Evolutionary conservation across 805 yeast genomes (phyloP), one percentile per base, ranked within the genome.

Genomic region (Sungouiella thailandica): DNA sequence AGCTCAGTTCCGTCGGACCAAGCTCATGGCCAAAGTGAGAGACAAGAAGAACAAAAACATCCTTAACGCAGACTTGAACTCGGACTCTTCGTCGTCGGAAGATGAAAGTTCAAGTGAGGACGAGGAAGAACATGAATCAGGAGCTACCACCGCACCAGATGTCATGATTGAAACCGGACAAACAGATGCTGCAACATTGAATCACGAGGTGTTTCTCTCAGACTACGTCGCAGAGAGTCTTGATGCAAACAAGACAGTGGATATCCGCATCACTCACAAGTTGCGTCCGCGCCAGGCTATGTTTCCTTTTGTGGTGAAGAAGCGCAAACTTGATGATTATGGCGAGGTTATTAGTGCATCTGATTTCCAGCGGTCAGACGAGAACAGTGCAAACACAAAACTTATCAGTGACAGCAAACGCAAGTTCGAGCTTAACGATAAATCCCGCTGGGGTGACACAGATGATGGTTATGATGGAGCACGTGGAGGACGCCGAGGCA

Each of bases 301-400:
- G 84, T 93, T 90, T 51, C 97, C 96, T 9, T 83, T 65, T 46
- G 62, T 75, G 24, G 71, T 74, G 1, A 72, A 68, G 30, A 74
- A 76, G 46, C 62, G 72, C 16, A 76, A 83, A 44, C 62, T 70
- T 29, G 97, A 93, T 52, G 97, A 90, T 44, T 93, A 90, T 55
- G 99, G 99, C 19, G 80, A 77, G 36, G 60, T 80, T 2, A 78
- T 89, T 14, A 79, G 81, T 41, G 71, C 72, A 27, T 74, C 76
- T 24, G 82, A 80, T 46, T 83, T 80, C 49, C 71, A 68, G 42
- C 70, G 70, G 35, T 64, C 67, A 30, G 47, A 42, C 18, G 84
- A 78, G 43, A 81, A 76, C 45, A 60, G 52, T 15, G 51, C 58
- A 23, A 60, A 61, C 38, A 53, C 46, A 16, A 57, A 59, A 40